Percentiles rank a stretch among this genome's conserved stretches.
Conservation (phyloP, 176 grass and related monocot species). For the Guadua angustifolia region DNA sequence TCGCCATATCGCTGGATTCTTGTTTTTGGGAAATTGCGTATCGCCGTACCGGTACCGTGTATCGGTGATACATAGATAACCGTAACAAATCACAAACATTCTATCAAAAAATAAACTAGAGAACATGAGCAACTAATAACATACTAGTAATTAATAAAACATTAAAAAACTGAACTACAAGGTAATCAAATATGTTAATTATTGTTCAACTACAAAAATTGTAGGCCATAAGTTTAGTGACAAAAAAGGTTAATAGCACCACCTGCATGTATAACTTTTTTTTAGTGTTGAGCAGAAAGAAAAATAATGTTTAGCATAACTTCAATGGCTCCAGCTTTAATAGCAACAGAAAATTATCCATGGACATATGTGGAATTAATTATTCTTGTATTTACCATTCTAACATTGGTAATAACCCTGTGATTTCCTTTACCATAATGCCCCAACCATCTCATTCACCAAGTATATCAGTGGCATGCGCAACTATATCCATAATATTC, state of each 20-base stretch:
- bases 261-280: neutral
- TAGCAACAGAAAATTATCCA: neutral
- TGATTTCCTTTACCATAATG: neutral
- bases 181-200: conserved; percentile 19
- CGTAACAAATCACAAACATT: conserved; percentile 29
- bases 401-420: neutral
- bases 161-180: conserved; percentile 9
- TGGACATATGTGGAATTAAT: neutral
- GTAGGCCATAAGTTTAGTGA: neutral
- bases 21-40: no score
- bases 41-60: no score
- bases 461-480: neutral
- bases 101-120: conserved; percentile 21
- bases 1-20: no score
- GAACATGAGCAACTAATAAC: conserved; percentile 27
- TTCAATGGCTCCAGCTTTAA: neutral
- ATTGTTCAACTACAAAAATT: conserved; percentile 12
- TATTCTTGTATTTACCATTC: neutral
- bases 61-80: neutral
- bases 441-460: neutral
- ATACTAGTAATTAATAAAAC: conserved; percentile 11
- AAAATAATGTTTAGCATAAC: neutral
- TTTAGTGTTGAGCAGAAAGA: neutral
- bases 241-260: neutral
- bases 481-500: conserved; percentile 29